phyloP scores from a whole-genome alignment of 345 rosid genomes.

The Luvunga scandens region DNA sequence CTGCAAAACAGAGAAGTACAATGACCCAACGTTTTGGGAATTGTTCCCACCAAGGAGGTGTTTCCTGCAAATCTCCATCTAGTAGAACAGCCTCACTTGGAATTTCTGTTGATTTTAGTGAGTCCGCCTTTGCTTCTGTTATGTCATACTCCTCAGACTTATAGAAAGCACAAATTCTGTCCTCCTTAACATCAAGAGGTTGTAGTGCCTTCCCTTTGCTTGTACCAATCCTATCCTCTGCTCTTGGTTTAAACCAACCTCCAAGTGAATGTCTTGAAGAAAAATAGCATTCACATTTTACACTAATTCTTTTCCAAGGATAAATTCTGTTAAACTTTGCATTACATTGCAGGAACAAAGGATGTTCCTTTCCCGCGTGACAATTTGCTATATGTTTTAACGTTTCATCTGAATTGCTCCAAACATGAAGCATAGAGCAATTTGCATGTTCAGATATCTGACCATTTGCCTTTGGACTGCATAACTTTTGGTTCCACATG shows the following conservation, averaged over 20 bases:
- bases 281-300: conserved; percentile 30
- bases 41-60: conserved; percentile 73
- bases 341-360: conserved; percentile 25
- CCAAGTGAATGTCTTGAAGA: conserved; percentile 18
- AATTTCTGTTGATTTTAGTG: conserved; percentile 47
- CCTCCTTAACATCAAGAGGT: conserved; percentile 19
- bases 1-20: conserved; percentile 76
- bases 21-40: conserved; percentile 89
- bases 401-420: conserved; percentile 23
- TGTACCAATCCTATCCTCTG: conserved; percentile 16
- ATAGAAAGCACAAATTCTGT: conserved; percentile 51
- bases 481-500: conserved; percentile 22
- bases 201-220: conserved; percentile 14
- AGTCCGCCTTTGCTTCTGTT: conserved; percentile 47
- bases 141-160: conserved; percentile 84
- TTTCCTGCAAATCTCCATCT: conserved; percentile 43
- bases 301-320: conserved; percentile 15
- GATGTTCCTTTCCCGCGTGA: conserved; percentile 23
- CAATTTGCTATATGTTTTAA: conserved; percentile 22
- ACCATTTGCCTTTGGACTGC: conserved; percentile 26
- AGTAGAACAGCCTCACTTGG: conserved; percentile 54
- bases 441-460: conserved; percentile 23
- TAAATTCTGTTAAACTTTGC: conserved; percentile 18
- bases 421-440: conserved; percentile 13
- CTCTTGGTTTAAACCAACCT: conserved; percentile 23